Evolutionary conservation across 768 basidiomycete species (phyloP).

Genomic region (Amanita thiersii): DNA sequence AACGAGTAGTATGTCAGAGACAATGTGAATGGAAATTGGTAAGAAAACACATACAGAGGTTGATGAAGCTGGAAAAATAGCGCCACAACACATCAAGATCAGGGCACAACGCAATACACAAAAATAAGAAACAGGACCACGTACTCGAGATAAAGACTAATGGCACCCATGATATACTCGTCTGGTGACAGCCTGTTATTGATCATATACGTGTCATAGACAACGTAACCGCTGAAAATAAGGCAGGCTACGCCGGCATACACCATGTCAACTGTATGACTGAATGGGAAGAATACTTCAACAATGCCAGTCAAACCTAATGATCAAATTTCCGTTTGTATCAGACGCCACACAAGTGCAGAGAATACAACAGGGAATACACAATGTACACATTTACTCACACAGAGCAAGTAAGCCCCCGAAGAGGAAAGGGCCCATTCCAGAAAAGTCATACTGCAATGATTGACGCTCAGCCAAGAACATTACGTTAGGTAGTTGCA

Average conservation of each 20-base stretch:
- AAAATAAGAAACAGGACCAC: slow-evolving; percentile 20
- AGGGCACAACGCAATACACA: too few relatives aligned
- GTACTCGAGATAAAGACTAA: slow-evolving; percentile 92
- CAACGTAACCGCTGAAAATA: slow-evolving; percentile 84
- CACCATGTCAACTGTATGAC: slow-evolving; percentile 70
- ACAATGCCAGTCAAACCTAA: slow-evolving; percentile 77
- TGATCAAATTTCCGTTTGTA: slow-evolving; percentile 6
- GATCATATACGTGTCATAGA: slow-evolving; percentile 89
- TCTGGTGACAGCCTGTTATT: slow-evolving; percentile 86
- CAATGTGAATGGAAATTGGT: neutral
- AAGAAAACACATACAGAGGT: slow-evolving; percentile 59
- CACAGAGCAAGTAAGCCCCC: slow-evolving; percentile 73
- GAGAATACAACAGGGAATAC: neutral
- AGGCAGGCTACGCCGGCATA: slow-evolving; percentile 73
- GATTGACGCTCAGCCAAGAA: too few relatives aligned
- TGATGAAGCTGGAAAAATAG: slow-evolving; percentile 69
- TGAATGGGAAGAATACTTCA: slow-evolving; percentile 82
- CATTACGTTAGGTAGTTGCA: neutral
- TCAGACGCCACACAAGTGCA: neutral
- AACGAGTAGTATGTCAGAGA: slow-evolving; percentile 9
- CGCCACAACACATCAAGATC: too few relatives aligned
- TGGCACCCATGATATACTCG: slow-evolving; percentile 86
- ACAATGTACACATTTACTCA: slow-evolving; percentile 28
- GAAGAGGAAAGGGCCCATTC: slow-evolving; percentile 87
- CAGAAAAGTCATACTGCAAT: slow-evolving; percentile 86